These are phyloP conservation scores for Saturnispora serradocipensis DNA, from an alignment of 805 yeast species.

Conservation along the genomic window DNA sequence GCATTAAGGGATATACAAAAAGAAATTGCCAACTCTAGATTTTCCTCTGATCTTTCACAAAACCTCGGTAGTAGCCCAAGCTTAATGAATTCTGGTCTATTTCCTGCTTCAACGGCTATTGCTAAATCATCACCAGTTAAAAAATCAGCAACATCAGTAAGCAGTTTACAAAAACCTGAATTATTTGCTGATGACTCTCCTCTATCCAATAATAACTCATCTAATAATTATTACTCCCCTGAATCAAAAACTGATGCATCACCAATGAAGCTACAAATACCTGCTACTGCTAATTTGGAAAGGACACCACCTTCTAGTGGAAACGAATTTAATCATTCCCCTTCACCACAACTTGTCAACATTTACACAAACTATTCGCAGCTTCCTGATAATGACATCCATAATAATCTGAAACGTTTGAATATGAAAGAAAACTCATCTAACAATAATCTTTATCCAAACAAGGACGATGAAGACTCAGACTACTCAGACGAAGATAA, in stretches of 20 bases:
- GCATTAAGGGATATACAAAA: constrained; percentile 18
- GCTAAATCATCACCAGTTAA: not conserved
- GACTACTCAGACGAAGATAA: constrained; percentile 8
- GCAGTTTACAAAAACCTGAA: not conserved
- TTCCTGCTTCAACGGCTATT: constrained; percentile 2
- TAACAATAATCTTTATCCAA: constrained; percentile 17
- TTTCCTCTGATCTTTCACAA: constrained; percentile 2
- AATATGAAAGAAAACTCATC: not conserved
- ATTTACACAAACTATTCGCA: constrained; percentile 28
- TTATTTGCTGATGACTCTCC: not conserved
- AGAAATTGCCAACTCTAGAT: constrained; percentile 7
- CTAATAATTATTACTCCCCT: not conserved
- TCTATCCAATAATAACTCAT: not conserved
- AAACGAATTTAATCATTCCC: constrained; percentile 2
- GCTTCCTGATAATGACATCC: constrained; percentile 17
- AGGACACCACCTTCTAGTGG: not conserved
- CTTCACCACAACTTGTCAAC: constrained; percentile 24
- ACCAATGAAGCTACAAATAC: not conserved
- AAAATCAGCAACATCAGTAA: not conserved
- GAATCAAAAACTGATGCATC: not conserved
- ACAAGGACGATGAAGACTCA: constrained; percentile 12
- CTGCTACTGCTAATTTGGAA: not conserved
- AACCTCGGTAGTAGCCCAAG: constrained; percentile 10
- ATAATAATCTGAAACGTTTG: constrained; percentile 8
- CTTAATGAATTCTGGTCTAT: not conserved